These are phyloP conservation scores for Monosporozyma aquatica DNA, from an alignment of 805 yeast genomes.

Conservation along the genomic window DNA sequence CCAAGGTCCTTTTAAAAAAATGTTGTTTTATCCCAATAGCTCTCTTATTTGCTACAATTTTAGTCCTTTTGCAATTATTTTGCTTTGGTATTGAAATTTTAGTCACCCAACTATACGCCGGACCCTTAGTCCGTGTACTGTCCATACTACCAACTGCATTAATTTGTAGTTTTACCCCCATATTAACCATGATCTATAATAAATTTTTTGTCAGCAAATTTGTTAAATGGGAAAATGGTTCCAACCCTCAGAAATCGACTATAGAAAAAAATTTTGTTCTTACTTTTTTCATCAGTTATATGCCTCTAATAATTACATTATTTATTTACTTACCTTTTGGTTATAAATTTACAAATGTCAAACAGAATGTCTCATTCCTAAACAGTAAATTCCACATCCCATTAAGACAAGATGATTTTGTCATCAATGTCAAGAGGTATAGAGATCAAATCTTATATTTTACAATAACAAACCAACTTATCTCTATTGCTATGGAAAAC, in stretches of 20 bases:
- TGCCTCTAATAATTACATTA: conserved; percentile 74
- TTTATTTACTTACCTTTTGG: conserved; percentile 88
- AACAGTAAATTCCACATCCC: conserved; percentile 7
- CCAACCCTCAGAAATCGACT: conserved; percentile 38
- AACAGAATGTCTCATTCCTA: background rate
- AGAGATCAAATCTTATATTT: conserved; percentile 68
- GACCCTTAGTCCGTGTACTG: conserved; percentile 57
- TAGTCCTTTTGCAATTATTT: conserved; percentile 53
- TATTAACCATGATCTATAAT: conserved; percentile 55
- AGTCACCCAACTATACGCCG: conserved; percentile 75
- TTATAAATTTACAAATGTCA: conserved; percentile 46
- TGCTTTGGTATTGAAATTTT: conserved; percentile 78
- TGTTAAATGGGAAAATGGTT: conserved; percentile 55
- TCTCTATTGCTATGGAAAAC: conserved; percentile 52
- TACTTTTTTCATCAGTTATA: conserved; percentile 70
- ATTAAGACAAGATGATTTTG: conserved; percentile 32
- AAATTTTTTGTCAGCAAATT: conserved; percentile 39
- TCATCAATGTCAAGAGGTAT: conserved; percentile 57
- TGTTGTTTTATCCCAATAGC: conserved; percentile 63
- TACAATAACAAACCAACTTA: conserved; percentile 75
- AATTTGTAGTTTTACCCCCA: conserved; percentile 58
- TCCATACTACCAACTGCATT: conserved; percentile 68
- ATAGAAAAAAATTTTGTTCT: conserved; percentile 65
- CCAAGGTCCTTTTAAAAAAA: conserved; percentile 40
- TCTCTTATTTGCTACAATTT: conserved; percentile 39